phyloP scores from a whole-genome alignment of 306 rosid species.

The Dalbergia cultrata region DNA sequence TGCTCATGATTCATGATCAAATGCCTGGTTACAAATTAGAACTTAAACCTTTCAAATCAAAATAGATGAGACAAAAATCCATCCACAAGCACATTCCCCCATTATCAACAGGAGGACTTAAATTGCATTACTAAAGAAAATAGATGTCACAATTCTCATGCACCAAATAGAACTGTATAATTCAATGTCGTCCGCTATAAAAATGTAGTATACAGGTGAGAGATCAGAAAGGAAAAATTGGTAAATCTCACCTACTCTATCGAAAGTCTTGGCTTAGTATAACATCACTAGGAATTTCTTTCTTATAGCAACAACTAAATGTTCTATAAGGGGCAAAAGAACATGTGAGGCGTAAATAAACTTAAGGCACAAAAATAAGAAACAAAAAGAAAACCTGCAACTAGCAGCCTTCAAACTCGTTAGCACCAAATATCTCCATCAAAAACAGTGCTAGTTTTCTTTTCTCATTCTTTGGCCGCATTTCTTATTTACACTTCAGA shows the following conservation, averaged over 20 bases:
- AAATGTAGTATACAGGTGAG: conserved; percentile 86
- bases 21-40: background rate
- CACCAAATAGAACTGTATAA: conserved; percentile 61
- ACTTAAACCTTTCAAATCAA: background rate
- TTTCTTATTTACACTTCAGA: conserved; percentile 76
- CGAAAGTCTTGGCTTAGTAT: conserved; percentile 65
- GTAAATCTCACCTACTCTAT: conserved; percentile 69
- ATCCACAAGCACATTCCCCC: background rate
- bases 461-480: conserved; percentile 61
- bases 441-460: conserved; percentile 49
- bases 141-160: conserved; percentile 47
- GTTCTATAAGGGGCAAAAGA: conserved; percentile 57
- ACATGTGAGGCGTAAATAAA: conserved; percentile 36
- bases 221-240: conserved; percentile 66
- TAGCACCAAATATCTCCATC: conserved; percentile 55
- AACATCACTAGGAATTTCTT: conserved; percentile 55
- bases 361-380: conserved; percentile 41
- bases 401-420: conserved; percentile 66
- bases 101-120: background rate
- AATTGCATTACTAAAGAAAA: conserved; percentile 5
- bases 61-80: background rate
- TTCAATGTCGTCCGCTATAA: conserved; percentile 57
- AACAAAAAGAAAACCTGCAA: conserved; percentile 38
- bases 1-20: background rate
- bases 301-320: conserved; percentile 51